Base-by-base conservation (phyloP, 345 rosid genomes). In the Atalantia buxifolia region DNA sequence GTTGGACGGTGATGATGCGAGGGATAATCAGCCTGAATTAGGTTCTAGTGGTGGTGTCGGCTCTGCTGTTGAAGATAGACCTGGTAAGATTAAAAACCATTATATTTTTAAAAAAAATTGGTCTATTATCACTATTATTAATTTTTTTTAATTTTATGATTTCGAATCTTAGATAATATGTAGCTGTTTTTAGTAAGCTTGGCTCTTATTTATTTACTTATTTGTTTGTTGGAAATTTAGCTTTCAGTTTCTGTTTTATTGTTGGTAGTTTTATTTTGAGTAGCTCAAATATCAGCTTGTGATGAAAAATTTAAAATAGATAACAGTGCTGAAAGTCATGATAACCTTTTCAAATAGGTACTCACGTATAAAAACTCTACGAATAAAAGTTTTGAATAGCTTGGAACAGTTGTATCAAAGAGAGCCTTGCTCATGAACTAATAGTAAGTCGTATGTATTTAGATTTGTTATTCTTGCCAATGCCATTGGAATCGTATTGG, bases 41-140 rank as follows among this genome's bases (percentile, higher is more conserved):
- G 75, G 74, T 60, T 40, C 66, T 8, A 59, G 80, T 31, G 68
- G 81, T 22, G 83, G 78, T 13, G 55, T 80, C 77, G 86, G 83
- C 80, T 85, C 90, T 7, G 90, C 88, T 40, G 82, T 91, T 40
- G 90, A 94, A 76, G 97, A 89, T 77, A 86, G 90, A 71, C 92
- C 95, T 80, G 93, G 97, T 92, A 84, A 67, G 65, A 2, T 19
- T 55, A 65, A n/a, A 22, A 40, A 18, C 24, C 10, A 31, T 16
- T 6, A 7, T 8, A 7, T 38, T 38, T 38, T 1, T 8, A 9
- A 2, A 8, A 38, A 38, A 38, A 9, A 38, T 50, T 18, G 56
- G 22, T 53, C 22, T 53, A 53, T 18, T 45, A 45, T 13, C 4
- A 13, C 18, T 13, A 13, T 13, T 45, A 45, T 45, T n/a, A n/a